Evolutionary conservation across 2,329 filamentous ascomycete genomes (phyloP).

Genomic region (Cladosporium sp.): DNA sequence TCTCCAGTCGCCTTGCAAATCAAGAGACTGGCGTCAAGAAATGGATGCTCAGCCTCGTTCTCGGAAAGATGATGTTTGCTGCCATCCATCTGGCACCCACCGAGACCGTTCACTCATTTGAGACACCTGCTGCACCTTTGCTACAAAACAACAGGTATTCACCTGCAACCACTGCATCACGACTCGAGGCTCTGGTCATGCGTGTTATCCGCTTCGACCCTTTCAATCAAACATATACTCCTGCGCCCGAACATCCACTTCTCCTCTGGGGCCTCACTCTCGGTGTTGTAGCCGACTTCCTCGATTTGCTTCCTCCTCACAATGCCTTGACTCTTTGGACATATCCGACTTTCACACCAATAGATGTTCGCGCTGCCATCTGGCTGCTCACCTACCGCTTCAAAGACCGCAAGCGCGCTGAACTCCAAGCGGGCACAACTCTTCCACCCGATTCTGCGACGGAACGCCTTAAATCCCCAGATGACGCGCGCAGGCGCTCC

Average conservation of each 20-base stretch:
- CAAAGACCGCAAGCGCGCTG: slow-evolving; percentile 51
- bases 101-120: slow-evolving; percentile 59
- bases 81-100: slow-evolving; percentile 64
- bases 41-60: slow-evolving; percentile 55
- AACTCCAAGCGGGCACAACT: slow-evolving; percentile 34
- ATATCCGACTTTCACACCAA: slow-evolving; percentile 67
- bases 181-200: slow-evolving; percentile 21
- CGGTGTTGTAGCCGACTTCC: slow-evolving; percentile 66
- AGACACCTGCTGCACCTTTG: slow-evolving; percentile 31
- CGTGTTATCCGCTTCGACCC: slow-evolving; percentile 29
- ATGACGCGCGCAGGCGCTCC: slow-evolving; percentile 13
- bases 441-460: slow-evolving; percentile 17
- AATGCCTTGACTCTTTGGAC: slow-evolving; percentile 64
- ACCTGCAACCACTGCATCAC: slow-evolving; percentile 21
- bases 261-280: slow-evolving; percentile 69
- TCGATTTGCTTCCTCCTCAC: slow-evolving; percentile 66
- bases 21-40: slow-evolving; percentile 56
- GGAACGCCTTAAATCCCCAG: background rate
- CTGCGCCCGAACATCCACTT: slow-evolving; percentile 48
- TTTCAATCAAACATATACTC: slow-evolving; percentile 34
- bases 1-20: slow-evolving; percentile 61
- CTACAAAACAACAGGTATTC: slow-evolving; percentile 31
- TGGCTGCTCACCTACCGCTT: slow-evolving; percentile 61
- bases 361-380: slow-evolving; percentile 61
- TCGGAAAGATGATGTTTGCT: slow-evolving; percentile 68